Evolutionary conservation across 1,139 yeast species (phyloP).

Genomic region (Maudiozyma humilis): DNA sequence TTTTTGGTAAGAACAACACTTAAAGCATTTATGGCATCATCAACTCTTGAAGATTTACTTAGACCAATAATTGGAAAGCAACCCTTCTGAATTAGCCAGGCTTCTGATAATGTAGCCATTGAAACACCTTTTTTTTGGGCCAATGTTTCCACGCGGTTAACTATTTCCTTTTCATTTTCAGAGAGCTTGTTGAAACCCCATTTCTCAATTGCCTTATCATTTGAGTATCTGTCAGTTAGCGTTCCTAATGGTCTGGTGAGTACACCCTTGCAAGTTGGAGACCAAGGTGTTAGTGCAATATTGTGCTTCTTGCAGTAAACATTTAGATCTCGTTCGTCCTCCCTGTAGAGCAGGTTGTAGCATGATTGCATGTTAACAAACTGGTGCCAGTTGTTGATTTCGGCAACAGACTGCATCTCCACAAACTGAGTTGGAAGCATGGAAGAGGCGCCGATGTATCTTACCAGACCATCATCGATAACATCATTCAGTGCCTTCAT

Average conservation of each 20-base stretch:
- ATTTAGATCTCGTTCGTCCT: constrained; percentile 45
- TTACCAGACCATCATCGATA: constrained; percentile 35
- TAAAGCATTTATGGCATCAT: constrained; percentile 44
- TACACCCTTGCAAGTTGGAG: constrained; percentile 44
- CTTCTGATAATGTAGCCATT: constrained; percentile 49
- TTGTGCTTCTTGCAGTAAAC: constrained; percentile 32
- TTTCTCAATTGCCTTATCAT: constrained; percentile 15
- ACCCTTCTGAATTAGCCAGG: constrained; percentile 50
- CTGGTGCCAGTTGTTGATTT: constrained; percentile 38
- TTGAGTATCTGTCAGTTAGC: constrained; percentile 13
- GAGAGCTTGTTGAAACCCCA: constrained; percentile 13
- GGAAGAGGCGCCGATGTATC: constrained; percentile 45
- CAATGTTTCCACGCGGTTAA: constrained; percentile 46
- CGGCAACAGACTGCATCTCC: constrained; percentile 39
- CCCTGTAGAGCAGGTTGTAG: constrained; percentile 43
- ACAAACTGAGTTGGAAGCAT: constrained; percentile 42
- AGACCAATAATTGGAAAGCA: constrained; percentile 46
- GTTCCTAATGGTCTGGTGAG: constrained; percentile 36
- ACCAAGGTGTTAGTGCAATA: constrained; percentile 45
- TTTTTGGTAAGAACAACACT: constrained; percentile 39
- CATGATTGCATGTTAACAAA: constrained; percentile 45
- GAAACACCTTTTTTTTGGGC: constrained; percentile 38
- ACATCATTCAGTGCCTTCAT: constrained; percentile 43
- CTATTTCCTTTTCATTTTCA: constrained; percentile 34
- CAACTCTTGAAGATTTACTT: constrained; percentile 33